Evolutionary conservation across 805 yeast species (phyloP), one percentile per base, ranked within the genome.

Genomic region (Saccharomycopsis guyanensis): DNA sequence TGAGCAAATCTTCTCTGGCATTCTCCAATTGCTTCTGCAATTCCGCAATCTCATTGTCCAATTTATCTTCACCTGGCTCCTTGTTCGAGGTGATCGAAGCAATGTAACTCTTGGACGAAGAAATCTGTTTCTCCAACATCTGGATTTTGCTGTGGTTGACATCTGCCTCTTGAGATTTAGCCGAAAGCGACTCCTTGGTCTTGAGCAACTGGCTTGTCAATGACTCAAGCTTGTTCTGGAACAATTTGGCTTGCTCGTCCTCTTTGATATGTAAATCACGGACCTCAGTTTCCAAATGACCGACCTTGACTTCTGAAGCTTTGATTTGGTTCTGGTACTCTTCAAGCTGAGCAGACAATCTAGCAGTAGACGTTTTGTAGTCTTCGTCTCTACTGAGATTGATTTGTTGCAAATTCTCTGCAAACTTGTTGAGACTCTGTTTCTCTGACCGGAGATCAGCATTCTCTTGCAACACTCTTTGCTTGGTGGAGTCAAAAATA

Each of bases 181-280:
- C 63, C 1, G 61, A 54, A 15, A 79, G 58, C 4, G 67, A 65
- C 29, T 70, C 70, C 40, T 69, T 70, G 0, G 73, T 55, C 1
- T 63, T 57, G 37, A 65, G 50, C 37, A 78, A 57, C 40, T 76
- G 76, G 10, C 63, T 59, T 43, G 71, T 66, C 27, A 83, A 61
- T 16, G 71, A 66, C 46, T 80, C 83, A 33, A 82, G 72, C 58
- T 80, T 80, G 40, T 73, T 76, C 66, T 82, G 73, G 62, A 70
- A 69, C 43, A 78, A 73, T 42, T 68, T 71, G 35, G 76, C 66
- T 40, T 79, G 77, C 22, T 71, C 57, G 12, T 73, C 60, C 50
- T 82, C 87, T 51, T 70, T 77, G 8, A 15, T 4, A 20, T 38
- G 43, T 4, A 80, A 68, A 24, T 73, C 68, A 46, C 71, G 71